Conservation (phyloP, 2,329 filamentous ascomycete genomes). For the Talaromyces sp. region DNA sequence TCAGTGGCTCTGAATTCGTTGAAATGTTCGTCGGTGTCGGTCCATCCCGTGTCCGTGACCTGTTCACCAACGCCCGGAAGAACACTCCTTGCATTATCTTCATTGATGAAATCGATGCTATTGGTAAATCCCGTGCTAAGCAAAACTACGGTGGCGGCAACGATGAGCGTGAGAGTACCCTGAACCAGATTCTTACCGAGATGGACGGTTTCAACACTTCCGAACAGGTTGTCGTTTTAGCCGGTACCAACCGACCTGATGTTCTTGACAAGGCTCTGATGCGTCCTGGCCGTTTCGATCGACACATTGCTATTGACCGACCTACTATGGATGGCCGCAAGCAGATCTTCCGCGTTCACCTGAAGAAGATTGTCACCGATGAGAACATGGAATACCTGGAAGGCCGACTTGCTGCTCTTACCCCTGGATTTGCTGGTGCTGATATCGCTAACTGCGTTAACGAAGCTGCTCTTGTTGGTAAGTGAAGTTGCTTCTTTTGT, state of each 20-base stretch:
- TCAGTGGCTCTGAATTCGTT: conserved; percentile 97
- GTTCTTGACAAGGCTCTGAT: conserved; percentile 93
- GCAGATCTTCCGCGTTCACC: conserved; percentile 93
- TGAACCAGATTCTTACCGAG: conserved; percentile 97
- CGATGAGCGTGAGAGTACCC: conserved; percentile 92
- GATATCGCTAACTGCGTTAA: conserved; percentile 99
- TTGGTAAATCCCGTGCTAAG: conserved; percentile 86
- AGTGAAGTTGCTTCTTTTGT: conserved; percentile 39
- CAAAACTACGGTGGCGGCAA: conserved; percentile 86
- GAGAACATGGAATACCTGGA: conserved; percentile 87
- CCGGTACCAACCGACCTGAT: conserved; percentile 94
- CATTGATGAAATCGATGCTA: conserved; percentile 98
- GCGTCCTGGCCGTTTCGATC: conserved; percentile 94
- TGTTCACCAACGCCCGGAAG: conserved; percentile 93
- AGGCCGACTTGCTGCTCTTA: conserved; percentile 86
- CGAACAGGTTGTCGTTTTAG: conserved; percentile 94
- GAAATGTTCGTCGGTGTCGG: conserved; percentile 99
- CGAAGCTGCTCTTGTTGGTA: conserved; percentile 94
- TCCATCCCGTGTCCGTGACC: conserved; percentile 88
- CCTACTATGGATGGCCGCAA: conserved; percentile 96
- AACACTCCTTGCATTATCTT: conserved; percentile 98
- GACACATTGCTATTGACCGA: conserved; percentile 91
- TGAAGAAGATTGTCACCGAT: conserved; percentile 90
- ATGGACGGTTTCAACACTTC: conserved; percentile 99
- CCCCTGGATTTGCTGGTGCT: conserved; percentile 93